Evolutionary conservation across 805 yeast species (phyloP), one percentile per base, ranked within the genome.

Genomic region (Tanozyma kutaoensis): DNA sequence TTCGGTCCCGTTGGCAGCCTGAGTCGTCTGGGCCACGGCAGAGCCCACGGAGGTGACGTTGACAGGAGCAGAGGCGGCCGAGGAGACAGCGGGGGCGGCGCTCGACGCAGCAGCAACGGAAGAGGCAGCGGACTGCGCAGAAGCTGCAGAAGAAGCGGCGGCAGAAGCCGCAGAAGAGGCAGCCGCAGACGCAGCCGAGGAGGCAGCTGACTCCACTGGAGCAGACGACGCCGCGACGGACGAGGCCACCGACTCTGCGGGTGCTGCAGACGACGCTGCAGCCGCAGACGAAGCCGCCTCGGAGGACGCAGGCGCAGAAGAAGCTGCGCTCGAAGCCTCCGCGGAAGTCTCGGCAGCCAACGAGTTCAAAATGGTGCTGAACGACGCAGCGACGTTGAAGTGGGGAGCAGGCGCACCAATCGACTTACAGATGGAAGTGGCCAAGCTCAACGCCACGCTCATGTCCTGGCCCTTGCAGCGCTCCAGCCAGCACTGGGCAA

Each of bases 401-500:
- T 14, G 20, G 8, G 9, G 20, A 17, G 25, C 9, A 14, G 18
- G 12, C 10, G 4, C 24, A 10, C 19, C 14, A 14, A 19, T 11
- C 12, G 7, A 5, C 15, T 6, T 14, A 21, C 14, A 21, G 15
- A 14, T 8, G 5, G 25, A 10, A 8, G 8, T 17, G 9, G 20
- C 9, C 20, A 42, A 39, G 21, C 44, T 28, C 12, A 53, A 43
- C 26, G 53, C 57, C 15, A 35, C 18, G 15, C 24, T 34, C 21
- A 55, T 59, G 13, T 52, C 48, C 12, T 31, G 24, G 33, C 62
- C 62, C 14, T 36, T 28, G 31, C 50, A 46, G 24, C 22, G 27
- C 17, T 35, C 23, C 15, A 43, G 43, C 18, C 45, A 30, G 50
- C 65, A 58, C 28, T 48, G 38, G 26, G 55, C 62, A 18, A 58